These are phyloP conservation scores for Sungouiella thailandica DNA, from an alignment of 805 yeast species.

Conservation along the genomic window DNA sequence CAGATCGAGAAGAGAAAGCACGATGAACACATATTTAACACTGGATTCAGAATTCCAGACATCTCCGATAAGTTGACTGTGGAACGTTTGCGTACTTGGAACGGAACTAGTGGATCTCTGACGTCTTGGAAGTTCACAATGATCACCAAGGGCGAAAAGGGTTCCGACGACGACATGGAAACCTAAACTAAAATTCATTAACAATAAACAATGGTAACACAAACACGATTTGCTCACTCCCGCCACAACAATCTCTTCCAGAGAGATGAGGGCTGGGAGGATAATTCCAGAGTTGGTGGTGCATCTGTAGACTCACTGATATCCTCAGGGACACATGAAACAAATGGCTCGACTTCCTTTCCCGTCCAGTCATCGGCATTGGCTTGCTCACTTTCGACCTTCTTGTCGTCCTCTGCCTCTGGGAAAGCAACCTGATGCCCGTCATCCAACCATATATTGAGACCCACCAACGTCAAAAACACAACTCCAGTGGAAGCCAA, in stretches of 20 bases:
- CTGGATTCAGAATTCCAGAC: constrained; percentile 75
- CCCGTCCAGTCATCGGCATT: too few relatives aligned
- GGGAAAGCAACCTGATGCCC: too few relatives aligned
- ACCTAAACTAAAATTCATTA: neutral
- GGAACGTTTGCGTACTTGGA: constrained; percentile 63
- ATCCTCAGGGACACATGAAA: too few relatives aligned
- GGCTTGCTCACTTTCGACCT: too few relatives aligned
- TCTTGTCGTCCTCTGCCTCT: too few relatives aligned
- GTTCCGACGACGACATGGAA: neutral
- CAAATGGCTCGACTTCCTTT: too few relatives aligned
- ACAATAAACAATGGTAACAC: too few relatives aligned
- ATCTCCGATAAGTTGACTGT: constrained; percentile 58
- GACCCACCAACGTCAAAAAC: constrained; percentile 16
- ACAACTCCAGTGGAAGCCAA: constrained; percentile 26
- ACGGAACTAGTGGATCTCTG: constrained; percentile 75
- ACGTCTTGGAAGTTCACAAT: constrained; percentile 52
- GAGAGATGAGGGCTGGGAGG: constrained; percentile 1
- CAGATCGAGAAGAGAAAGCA: constrained; percentile 57
- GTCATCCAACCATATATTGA: constrained; percentile 21
- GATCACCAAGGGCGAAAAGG: constrained; percentile 21
- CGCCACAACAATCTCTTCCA: constrained; percentile 10
- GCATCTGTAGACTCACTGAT: too few relatives aligned
- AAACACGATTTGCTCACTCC: too few relatives aligned
- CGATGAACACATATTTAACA: constrained; percentile 56
- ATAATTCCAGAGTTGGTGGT: too few relatives aligned